Percentiles rank a stretch among this genome's conserved stretches.
Evolutionary conservation across 495 filamentous ascomycete species (phyloP).

Genomic region (Talaromyces liani): DNA sequence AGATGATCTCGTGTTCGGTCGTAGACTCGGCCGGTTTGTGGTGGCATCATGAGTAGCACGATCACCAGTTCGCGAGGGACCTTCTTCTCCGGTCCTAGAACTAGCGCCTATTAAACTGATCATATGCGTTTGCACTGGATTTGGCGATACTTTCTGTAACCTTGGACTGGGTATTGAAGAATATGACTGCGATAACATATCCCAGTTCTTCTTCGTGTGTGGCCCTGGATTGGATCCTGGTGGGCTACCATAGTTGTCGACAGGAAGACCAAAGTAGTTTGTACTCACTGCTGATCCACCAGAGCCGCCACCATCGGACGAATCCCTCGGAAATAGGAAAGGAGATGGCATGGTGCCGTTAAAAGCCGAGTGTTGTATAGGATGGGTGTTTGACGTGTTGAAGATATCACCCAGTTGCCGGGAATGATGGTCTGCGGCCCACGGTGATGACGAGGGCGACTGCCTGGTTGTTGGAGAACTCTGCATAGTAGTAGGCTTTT

Average conservation of each 20-base stretch:
- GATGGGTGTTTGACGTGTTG: constrained; percentile 18
- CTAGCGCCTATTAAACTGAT: not conserved
- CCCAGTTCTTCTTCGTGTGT: constrained; percentile 59
- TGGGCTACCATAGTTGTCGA: constrained; percentile 53
- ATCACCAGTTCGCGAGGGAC: not conserved
- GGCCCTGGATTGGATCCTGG: constrained; percentile 51
- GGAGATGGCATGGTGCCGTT: constrained; percentile 27
- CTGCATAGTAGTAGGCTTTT: constrained; percentile 33
- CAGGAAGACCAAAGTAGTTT: constrained; percentile 72
- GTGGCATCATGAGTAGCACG: not conserved
- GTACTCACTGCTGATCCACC: constrained; percentile 49
- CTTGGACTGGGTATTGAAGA: constrained; percentile 63
- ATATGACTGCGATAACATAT: constrained; percentile 57
- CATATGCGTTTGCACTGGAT: constrained; percentile 34
- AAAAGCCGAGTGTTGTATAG: constrained; percentile 33
- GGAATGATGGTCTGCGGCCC: constrained; percentile 28
- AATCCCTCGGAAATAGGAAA: constrained; percentile 4
- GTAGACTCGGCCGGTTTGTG: not conserved
- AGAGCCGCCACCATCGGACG: constrained; percentile 22
- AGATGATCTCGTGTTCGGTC: not conserved
- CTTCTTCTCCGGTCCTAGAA: not conserved
- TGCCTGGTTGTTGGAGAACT: constrained; percentile 26
- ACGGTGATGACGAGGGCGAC: constrained; percentile 37
- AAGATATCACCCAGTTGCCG: constrained; percentile 21
- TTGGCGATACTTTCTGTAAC: constrained; percentile 60